These are phyloP conservation scores for Melampsora abietis-canadensis DNA, from an alignment of 1,284 basidiomycete genomes.

Conservation along the genomic window DNA sequence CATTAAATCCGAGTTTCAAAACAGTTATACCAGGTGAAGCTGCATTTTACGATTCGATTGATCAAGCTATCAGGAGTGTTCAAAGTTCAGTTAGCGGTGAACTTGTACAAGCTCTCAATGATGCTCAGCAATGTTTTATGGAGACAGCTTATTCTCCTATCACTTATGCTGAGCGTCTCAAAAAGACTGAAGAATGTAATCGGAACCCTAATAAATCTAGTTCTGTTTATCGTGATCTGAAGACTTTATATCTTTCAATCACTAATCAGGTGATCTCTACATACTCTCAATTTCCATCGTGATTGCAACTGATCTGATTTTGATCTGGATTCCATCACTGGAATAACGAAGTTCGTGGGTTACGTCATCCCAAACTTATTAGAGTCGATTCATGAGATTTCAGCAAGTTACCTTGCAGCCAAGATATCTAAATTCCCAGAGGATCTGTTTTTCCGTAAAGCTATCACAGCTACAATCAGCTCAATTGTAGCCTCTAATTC, in stretches of 20 bases:
- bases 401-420: slow-evolving; percentile 24
- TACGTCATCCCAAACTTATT: slow-evolving; percentile 35
- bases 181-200: slow-evolving; percentile 17
- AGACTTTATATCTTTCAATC: slow-evolving; percentile 34
- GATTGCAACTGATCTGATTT: too few relatives aligned
- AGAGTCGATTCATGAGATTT: slow-evolving; percentile 28
- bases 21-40: slow-evolving; percentile 35
- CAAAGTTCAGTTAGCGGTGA: slow-evolving; percentile 25
- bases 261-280: slow-evolving; percentile 25
- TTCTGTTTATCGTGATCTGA: slow-evolving; percentile 32
- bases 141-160: slow-evolving; percentile 1
- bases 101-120: slow-evolving; percentile 36
- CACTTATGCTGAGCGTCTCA: slow-evolving; percentile 17
- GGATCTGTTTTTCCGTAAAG: slow-evolving; percentile 23
- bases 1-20: slow-evolving; percentile 29
- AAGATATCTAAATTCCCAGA: slow-evolving; percentile 17
- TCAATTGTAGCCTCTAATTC: slow-evolving; percentile 43
- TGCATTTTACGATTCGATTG: slow-evolving; percentile 10
- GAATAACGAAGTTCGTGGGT: slow-evolving; percentile 25
- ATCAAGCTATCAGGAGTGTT: slow-evolving; percentile 31
- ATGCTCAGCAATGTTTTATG: slow-evolving; percentile 38
- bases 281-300: neutral
- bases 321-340: neutral
- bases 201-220: slow-evolving; percentile 3
- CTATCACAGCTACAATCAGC: slow-evolving; percentile 9